These are phyloP conservation scores for Mycosphaerella sp. DNA, from an alignment of 2,329 filamentous ascomycete genomes.

Conservation along the genomic window DNA sequence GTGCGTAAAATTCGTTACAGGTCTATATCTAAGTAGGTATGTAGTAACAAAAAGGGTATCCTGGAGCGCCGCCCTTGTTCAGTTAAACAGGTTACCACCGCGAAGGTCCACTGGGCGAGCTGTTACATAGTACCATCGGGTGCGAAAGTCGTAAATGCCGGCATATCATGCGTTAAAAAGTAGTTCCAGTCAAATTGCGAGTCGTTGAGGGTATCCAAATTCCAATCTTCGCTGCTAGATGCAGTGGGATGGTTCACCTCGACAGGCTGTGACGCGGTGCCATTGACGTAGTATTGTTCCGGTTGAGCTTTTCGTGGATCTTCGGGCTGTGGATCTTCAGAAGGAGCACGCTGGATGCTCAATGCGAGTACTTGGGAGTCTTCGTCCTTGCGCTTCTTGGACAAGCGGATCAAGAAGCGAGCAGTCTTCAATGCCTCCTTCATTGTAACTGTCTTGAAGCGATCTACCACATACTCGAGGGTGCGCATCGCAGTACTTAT, in stretches of 20 bases:
- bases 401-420: slow-evolving; percentile 48
- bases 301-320: slow-evolving; percentile 3
- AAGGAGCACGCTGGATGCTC: slow-evolving; percentile 20
- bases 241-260: slow-evolving; percentile 21
- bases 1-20: too few relatives aligned
- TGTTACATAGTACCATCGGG: slow-evolving; percentile 33
- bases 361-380: slow-evolving; percentile 22
- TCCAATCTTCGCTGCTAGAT: slow-evolving; percentile 32
- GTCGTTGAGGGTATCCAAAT: slow-evolving; percentile 30
- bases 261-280: slow-evolving; percentile 4
- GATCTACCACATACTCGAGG: slow-evolving; percentile 29
- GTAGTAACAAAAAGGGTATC: not conserved
- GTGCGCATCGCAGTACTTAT: slow-evolving; percentile 47
- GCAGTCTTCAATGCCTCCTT: slow-evolving; percentile 52
- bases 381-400: slow-evolving; percentile 36
- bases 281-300: slow-evolving; percentile 8
- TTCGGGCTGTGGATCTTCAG: slow-evolving; percentile 22
- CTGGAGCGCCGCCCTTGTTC: too few relatives aligned
- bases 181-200: slow-evolving; percentile 33
- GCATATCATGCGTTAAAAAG: slow-evolving; percentile 31
- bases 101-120: too few relatives aligned
- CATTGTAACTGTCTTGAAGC: slow-evolving; percentile 34
- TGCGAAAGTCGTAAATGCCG: slow-evolving; percentile 30
- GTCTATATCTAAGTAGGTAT: too few relatives aligned
- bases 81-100: too few relatives aligned